Evolutionary conservation across 2,329 filamentous ascomycete species (phyloP), one percentile per base, ranked within the genome.

Genomic region (Neonectria coccinea): DNA sequence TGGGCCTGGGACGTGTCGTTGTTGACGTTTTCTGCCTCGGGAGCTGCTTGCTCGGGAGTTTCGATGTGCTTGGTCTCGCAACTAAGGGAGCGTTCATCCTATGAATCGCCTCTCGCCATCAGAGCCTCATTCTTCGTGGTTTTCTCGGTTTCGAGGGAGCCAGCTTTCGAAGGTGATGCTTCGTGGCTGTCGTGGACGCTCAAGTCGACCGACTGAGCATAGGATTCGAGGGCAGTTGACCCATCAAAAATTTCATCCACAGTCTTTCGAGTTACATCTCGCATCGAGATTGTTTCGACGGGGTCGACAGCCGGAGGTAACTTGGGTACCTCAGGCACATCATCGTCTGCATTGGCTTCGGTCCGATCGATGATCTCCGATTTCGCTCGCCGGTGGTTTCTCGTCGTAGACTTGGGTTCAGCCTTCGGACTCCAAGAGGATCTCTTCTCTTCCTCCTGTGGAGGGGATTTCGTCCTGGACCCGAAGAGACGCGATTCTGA

Each of bases 401-500:
- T 18, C 16, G 16, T 22, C 14, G 41, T 20, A 29, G 51, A 6
- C 14, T 25, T 44, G 2, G 29, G 16, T 3, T 7, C 14, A 3
- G 5, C 44, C 10, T 9, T 9, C 5, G 31, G 16, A 25, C 41
- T 25, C n/a, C 7, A 41, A 22, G 36, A 39, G 11, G n/a, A 31
- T 12, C 4, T 18, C 4, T 44, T 18, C 8, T 41, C 36, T 41
- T 31, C 48, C 7, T 39, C 27, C 1, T 14, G 39, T 3, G 27
- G 4, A 22, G 54, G 12, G 4, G 18, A 16, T 6, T 39, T 64
- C 20, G 25, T 16, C 55, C 53, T 61, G n/a, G 48, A 36, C 4
- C 18, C 16, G 7, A 56, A 67, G n/a, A 62, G 16, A 10, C 45
- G 53, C 12, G 57, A 64, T 2, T 64, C 65, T 67, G 41, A 4